Evolutionary conservation across 2,329 filamentous ascomycete species (phyloP).

Genomic region (Fusarium solani-melongenae): DNA sequence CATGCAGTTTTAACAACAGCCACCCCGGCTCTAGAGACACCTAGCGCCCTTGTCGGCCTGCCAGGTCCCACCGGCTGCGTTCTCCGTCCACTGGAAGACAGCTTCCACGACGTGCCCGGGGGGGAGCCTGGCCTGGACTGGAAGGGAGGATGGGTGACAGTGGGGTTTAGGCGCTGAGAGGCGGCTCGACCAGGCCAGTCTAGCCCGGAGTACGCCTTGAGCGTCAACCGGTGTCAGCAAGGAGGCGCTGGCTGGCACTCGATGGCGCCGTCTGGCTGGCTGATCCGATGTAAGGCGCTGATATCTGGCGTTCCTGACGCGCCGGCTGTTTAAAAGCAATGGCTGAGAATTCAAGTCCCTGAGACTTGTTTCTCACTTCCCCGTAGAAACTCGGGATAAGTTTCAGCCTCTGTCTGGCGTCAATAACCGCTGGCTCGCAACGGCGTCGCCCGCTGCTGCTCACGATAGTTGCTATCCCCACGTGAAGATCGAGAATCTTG

Average conservation of each 20-base stretch:
- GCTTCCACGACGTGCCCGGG: slow-evolving; percentile 14
- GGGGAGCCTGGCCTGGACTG: not conserved
- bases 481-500: not conserved
- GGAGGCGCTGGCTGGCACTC: slow-evolving; percentile 26
- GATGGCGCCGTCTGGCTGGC: slow-evolving; percentile 17
- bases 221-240: slow-evolving; percentile 5
- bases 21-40: slow-evolving; percentile 26
- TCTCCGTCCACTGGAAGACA: slow-evolving; percentile 12
- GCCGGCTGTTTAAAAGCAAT: slow-evolving; percentile 21
- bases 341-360: slow-evolving; percentile 4
- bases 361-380: slow-evolving; percentile 21
- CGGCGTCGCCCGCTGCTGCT: not conserved
- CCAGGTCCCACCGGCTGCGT: slow-evolving; percentile 26
- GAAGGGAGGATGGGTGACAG: slow-evolving; percentile 10
- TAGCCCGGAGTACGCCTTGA: slow-evolving; percentile 10
- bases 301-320: slow-evolving; percentile 16
- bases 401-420: slow-evolving; percentile 30
- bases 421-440: slow-evolving; percentile 4
- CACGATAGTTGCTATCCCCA: not conserved
- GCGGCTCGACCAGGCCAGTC: slow-evolving; percentile 32
- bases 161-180: slow-evolving; percentile 29
- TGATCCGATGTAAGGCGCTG: slow-evolving; percentile 12
- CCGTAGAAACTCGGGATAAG: slow-evolving; percentile 21
- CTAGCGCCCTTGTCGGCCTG: slow-evolving; percentile 31
- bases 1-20: slow-evolving; percentile 38